Base-by-base conservation (phyloP, 2,329 filamentous ascomycete genomes). In the Botrytis deweyae region DNA sequence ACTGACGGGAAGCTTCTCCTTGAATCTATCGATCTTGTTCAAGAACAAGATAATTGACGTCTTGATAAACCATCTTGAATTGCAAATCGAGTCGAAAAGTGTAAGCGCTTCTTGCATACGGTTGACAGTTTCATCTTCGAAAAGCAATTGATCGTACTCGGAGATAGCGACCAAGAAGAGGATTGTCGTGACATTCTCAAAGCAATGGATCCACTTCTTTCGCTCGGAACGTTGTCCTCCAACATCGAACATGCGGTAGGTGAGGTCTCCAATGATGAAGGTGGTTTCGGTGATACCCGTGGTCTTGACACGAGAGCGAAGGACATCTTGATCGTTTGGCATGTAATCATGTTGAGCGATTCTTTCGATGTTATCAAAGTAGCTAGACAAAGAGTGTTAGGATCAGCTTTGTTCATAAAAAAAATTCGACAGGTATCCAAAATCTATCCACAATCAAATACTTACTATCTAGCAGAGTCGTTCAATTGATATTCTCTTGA, bases 261-360 rank as follows among this genome's bases (percentile, higher is more conserved):
- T 97, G 79, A 98, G 89, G 81, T 96, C 92, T 75, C 94, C 94
- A 52, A 97, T 89, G 82, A 97, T 94, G 83, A 98, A 98, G 75
- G 95, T 90, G 4, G 95, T 97, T 83, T 98, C 95, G 72, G 93
- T 98, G 80, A 98, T 98, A 81, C 95, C 95, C 16, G 96, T 98
- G 36, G 95, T 98, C 80, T 95, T 90, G 83, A 98, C 85, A 83
- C 95, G 90, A 72, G 95, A 97, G 78, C 96, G 93, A 70, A 98
- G 88, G 79, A 98, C 92, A 84, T 98, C 95, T 83, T 98, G 95
- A 82, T 98, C 94, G 81, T 93, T 93, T 46, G 96, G 96, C 68
- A 97, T 88, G 84, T 96, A 98, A 78, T 91, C 89, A 77, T 88
- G 89, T 62, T 88, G 86, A 85, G 93, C 94, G 75, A 95, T 87